These are phyloP conservation scores for Neotropicomus parvogracilis DNA, from an alignment of 1,284 basidiomycete species.

Conservation along the genomic window DNA sequence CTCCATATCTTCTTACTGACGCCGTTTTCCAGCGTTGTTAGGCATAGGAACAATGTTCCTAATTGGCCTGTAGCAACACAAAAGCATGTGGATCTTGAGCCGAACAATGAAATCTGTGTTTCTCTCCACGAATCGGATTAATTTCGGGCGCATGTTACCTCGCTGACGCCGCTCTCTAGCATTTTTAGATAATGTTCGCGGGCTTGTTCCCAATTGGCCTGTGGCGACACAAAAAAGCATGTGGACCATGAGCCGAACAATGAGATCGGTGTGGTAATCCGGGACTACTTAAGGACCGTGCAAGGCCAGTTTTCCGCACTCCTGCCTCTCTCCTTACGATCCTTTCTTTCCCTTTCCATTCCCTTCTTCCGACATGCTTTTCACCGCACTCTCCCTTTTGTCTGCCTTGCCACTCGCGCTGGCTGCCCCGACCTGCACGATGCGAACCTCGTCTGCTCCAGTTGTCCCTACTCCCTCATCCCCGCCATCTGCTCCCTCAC, in stretches of 20 bases:
- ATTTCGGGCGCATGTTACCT: too few species aligned
- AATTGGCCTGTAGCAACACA: too few species aligned
- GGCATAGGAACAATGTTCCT: too few species aligned
- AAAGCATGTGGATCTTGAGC: too few species aligned
- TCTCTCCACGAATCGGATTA: too few species aligned
- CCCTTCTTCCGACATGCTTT: slow-evolving; percentile 20
- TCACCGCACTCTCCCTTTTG: slow-evolving; percentile 22
- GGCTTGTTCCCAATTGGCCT: not conserved
- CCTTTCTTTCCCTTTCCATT: slow-evolving; percentile 14
- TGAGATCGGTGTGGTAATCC: not conserved
- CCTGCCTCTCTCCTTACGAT: slow-evolving; percentile 15
- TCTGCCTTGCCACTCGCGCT: slow-evolving; percentile 23
- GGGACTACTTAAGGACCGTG: slow-evolving; percentile 9
- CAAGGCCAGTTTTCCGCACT: not conserved
- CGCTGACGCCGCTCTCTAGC: too few species aligned
- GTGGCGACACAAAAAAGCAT: not conserved
- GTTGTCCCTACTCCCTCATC: slow-evolving; percentile 5
- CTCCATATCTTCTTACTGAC: too few species aligned
- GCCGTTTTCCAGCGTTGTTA: too few species aligned
- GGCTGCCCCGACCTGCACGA: slow-evolving; percentile 28
- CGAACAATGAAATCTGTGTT: too few species aligned
- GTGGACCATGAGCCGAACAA: not conserved
- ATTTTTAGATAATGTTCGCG: too few species aligned
- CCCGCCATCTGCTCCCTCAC: slow-evolving; percentile 4
- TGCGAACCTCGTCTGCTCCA: slow-evolving; percentile 12